Percentiles rank a stretch among this genome's conserved stretches.
phyloP scores from a whole-genome alignment of 2,329 filamentous ascomycete genomes.

The Ceratocystis destructans region DNA sequence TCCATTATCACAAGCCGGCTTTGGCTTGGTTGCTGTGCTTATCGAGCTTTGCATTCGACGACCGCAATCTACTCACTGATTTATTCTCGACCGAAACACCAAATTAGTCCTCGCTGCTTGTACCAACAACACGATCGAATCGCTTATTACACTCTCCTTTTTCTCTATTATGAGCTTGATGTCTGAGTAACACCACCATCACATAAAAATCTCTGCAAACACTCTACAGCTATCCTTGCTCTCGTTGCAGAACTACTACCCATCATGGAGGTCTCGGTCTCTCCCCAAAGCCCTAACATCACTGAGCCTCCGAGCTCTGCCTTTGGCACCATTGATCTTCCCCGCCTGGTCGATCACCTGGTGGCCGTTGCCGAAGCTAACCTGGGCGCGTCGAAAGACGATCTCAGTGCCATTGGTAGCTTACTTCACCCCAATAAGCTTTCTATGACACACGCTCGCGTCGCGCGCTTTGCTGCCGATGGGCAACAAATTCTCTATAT shows the following conservation, averaged over 20 bases:
- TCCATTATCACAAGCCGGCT: neutral
- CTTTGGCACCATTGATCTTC: conserved; percentile 51
- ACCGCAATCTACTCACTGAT: neutral
- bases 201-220: neutral
- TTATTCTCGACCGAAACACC: neutral
- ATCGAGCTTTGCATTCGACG: neutral
- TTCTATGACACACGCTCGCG: conserved; percentile 71
- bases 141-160: neutral
- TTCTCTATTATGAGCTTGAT: conserved; percentile 3
- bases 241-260: conserved; percentile 15
- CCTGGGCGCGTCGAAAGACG: conserved; percentile 59
- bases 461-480: conserved; percentile 79
- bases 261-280: conserved; percentile 40
- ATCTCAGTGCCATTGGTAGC: conserved; percentile 70
- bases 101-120: neutral
- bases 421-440: conserved; percentile 61
- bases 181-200: neutral
- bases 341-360: conserved; percentile 57
- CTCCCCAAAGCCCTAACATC: conserved; percentile 32
- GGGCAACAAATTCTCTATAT: conserved; percentile 80
- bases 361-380: conserved; percentile 56
- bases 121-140: neutral
- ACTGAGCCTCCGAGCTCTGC: conserved; percentile 35
- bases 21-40: neutral
- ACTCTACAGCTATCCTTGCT: neutral